Conservation (phyloP, 495 filamentous ascomycete species). For the Hyaloscypha hepaticicola region DNA sequence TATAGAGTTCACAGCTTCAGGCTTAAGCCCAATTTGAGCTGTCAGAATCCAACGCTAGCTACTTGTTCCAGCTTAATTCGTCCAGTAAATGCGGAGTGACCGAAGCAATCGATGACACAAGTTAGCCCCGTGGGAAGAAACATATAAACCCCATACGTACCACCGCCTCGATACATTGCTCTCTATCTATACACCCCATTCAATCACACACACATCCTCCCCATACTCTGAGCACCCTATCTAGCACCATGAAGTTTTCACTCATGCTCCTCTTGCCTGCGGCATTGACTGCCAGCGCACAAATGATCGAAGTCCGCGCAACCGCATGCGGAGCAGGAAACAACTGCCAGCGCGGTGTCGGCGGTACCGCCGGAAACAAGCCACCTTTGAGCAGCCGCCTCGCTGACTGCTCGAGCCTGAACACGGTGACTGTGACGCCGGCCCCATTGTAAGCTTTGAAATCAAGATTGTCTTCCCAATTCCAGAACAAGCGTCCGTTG, state of each 20-base stretch:
- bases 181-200: background rate
- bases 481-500: background rate
- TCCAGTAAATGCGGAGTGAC: background rate
- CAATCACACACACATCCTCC: background rate
- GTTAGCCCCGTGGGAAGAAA: background rate
- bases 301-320: background rate
- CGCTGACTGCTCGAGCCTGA: slow-evolving; percentile 1
- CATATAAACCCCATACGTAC: background rate
- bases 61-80: background rate
- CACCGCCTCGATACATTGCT: background rate
- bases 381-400: background rate
- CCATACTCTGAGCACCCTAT: background rate
- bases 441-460: background rate
- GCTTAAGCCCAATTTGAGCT: background rate
- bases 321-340: background rate
- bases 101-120: background rate
- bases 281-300: background rate
- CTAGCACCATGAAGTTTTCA: background rate
- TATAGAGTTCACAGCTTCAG: background rate
- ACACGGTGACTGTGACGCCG: background rate
- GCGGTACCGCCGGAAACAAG: background rate
- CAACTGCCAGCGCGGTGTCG: background rate
- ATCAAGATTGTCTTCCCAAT: background rate
- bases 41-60: background rate
- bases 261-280: background rate